Percentiles rank a stretch among this genome's conserved stretches.
Conservation (phyloP, 345 rosid genomes). For the Nasturtium officinale region DNA sequence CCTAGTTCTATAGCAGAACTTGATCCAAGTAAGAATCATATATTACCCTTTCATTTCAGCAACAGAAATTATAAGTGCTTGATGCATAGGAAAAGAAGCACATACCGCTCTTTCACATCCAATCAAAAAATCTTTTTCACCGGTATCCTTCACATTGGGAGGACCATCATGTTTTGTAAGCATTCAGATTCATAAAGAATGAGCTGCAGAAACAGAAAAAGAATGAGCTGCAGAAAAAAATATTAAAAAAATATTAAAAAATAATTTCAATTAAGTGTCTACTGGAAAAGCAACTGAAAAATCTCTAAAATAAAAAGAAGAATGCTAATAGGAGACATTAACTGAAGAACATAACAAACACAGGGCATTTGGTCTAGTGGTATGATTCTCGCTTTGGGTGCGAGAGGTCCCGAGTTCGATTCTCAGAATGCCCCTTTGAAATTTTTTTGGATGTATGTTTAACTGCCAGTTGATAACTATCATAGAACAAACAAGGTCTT, state of each 20-base stretch:
- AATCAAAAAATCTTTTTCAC: not conserved
- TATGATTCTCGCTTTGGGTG: slow-evolving; percentile 88
- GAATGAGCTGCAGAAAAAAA: too few species aligned
- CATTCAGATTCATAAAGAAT: not conserved
- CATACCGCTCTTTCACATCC: not conserved
- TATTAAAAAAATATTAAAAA: too few species aligned
- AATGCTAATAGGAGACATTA: too few species aligned
- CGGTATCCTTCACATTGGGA: not conserved
- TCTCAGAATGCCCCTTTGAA: slow-evolving; percentile 62
- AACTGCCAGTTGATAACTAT: not conserved
- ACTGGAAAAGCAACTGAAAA: not conserved
- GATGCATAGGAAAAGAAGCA: not conserved
- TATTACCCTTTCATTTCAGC: not conserved
- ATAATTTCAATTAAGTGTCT: not conserved
- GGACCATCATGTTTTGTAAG: not conserved
- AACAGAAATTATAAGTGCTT: not conserved
- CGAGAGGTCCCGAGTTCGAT: slow-evolving; percentile 78
- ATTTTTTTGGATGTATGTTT: not conserved
- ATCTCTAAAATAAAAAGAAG: not conserved
- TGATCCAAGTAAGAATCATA: not conserved
- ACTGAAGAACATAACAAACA: not conserved
- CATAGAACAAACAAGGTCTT: not conserved
- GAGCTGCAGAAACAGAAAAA: not conserved
- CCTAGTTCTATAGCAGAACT: not conserved
- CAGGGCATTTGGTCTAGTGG: slow-evolving; percentile 81